Evolutionary conservation across 805 yeast species (phyloP).

Genomic region (Priceomyces fermenticarens): DNA sequence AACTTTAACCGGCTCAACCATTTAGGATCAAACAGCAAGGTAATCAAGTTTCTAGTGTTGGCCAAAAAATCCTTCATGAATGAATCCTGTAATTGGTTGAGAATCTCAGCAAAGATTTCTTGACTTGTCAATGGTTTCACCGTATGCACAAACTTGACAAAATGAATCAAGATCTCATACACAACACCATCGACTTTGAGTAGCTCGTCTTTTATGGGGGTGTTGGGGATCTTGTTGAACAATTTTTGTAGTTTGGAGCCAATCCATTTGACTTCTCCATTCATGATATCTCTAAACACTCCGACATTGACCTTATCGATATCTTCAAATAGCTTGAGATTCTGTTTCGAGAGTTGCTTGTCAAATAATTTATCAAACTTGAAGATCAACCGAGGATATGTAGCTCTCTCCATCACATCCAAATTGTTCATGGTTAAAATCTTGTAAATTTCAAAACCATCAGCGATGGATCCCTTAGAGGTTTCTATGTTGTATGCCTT

Average conservation of each 20-base stretch:
- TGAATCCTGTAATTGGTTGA: conserved; percentile 36
- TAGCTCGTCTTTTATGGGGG: neutral
- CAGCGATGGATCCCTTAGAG: conserved; percentile 10
- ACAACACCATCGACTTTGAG: conserved; percentile 36
- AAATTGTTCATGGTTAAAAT: conserved; percentile 44
- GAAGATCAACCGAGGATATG: conserved; percentile 29
- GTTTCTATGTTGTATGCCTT: conserved; percentile 34
- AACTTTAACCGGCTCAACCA: conserved; percentile 29
- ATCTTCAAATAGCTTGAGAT: conserved; percentile 38
- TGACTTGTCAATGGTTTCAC: conserved; percentile 39
- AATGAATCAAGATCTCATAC: conserved; percentile 37
- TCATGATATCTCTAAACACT: conserved; percentile 38
- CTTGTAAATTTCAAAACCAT: conserved; percentile 30
- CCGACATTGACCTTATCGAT: conserved; percentile 39
- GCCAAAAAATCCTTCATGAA: conserved; percentile 32
- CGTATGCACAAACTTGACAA: conserved; percentile 37
- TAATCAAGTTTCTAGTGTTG: conserved; percentile 22
- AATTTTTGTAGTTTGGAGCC: conserved; percentile 25
- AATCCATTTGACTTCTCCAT: conserved; percentile 33
- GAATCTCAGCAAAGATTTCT: conserved; percentile 32
- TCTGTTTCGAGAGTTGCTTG: conserved; percentile 34
- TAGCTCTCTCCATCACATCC: conserved; percentile 28
- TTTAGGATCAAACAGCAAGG: conserved; percentile 6
- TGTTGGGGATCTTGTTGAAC: conserved; percentile 13
- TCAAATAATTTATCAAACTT: conserved; percentile 34